phyloP scores from a whole-genome alignment of 108 stramenopile species.

The Nitzschia palea region DNA sequence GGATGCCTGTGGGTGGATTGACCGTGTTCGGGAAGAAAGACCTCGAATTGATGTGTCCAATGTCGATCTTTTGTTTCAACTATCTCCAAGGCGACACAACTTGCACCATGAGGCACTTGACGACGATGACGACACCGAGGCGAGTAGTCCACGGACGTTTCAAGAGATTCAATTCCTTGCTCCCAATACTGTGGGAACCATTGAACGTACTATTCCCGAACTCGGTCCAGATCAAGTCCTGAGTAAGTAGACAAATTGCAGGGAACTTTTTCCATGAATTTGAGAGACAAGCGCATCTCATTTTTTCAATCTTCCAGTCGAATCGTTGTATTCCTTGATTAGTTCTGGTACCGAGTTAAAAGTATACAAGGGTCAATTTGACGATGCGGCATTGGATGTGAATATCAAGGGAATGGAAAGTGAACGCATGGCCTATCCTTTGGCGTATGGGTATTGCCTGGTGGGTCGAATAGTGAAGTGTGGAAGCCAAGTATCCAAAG shows the following conservation, averaged over 20 bases:
- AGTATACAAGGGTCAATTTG: conserved; percentile 84
- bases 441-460: conserved; percentile 87
- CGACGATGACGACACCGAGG: too few relatives aligned
- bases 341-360: conserved; percentile 93
- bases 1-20: conserved; percentile 80
- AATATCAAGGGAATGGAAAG: conserved; percentile 88
- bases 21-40: conserved; percentile 40
- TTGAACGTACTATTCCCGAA: conserved; percentile 25
- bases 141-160: background rate
- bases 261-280: background rate
- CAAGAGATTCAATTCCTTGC: conserved; percentile 70
- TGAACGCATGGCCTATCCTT: conserved; percentile 83
- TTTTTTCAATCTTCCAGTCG: conserved; percentile 19
- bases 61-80: conserved; percentile 73
- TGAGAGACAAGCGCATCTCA: background rate
- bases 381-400: conserved; percentile 78
- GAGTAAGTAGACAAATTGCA: conserved; percentile 34
- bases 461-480: conserved; percentile 77
- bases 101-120: background rate
- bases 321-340: conserved; percentile 77
- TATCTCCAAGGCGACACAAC: conserved; percentile 3
- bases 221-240: conserved; percentile 63
- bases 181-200: conserved; percentile 58
- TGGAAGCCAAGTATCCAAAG: conserved; percentile 54
- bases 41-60: conserved; percentile 74